Evolutionary conservation across 2,329 filamentous ascomycete genomes (phyloP).

Genomic region (Sporothrix luriei): DNA sequence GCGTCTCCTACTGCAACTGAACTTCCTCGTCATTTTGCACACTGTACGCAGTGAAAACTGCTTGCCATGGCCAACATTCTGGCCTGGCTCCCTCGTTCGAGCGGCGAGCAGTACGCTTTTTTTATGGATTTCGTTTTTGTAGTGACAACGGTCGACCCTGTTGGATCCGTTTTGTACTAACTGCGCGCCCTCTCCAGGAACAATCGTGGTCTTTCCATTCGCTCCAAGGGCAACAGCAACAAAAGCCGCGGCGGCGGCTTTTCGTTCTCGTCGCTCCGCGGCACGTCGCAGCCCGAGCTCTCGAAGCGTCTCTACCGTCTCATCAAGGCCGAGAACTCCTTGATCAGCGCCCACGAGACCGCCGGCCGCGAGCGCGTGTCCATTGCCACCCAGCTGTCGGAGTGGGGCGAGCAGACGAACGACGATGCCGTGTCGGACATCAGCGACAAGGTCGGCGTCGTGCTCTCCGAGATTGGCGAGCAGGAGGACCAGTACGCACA

Average conservation of each 20-base stretch:
- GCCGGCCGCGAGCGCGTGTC: conserved; percentile 81
- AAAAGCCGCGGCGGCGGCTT: conserved; percentile 61
- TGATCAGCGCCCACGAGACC: conserved; percentile 79
- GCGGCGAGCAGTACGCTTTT: conserved; percentile 33
- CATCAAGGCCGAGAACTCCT: conserved; percentile 92
- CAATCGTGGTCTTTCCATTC: conserved; percentile 73
- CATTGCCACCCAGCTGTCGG: conserved; percentile 87
- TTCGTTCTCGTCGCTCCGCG: conserved; percentile 82
- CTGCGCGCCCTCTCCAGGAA: conserved; percentile 56
- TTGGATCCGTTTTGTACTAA: conserved; percentile 21
- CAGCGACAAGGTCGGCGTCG: conserved; percentile 91
- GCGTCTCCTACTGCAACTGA: background rate
- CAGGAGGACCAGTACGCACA: conserved; percentile 89
- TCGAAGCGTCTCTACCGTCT: conserved; percentile 86
- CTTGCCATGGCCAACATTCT: conserved; percentile 23
- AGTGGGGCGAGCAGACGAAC: conserved; percentile 91
- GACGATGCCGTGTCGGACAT: conserved; percentile 88
- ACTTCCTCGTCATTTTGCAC: background rate
- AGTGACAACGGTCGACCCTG: background rate
- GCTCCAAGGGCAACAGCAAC: conserved; percentile 59
- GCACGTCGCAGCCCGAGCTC: conserved; percentile 81
- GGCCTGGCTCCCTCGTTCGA: conserved; percentile 35
- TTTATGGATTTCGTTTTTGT: background rate
- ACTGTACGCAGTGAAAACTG: background rate
- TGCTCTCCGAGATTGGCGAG: conserved; percentile 89